Conservation (phyloP, 2,329 filamentous ascomycete genomes). For the Mariannaea elegans region DNA sequence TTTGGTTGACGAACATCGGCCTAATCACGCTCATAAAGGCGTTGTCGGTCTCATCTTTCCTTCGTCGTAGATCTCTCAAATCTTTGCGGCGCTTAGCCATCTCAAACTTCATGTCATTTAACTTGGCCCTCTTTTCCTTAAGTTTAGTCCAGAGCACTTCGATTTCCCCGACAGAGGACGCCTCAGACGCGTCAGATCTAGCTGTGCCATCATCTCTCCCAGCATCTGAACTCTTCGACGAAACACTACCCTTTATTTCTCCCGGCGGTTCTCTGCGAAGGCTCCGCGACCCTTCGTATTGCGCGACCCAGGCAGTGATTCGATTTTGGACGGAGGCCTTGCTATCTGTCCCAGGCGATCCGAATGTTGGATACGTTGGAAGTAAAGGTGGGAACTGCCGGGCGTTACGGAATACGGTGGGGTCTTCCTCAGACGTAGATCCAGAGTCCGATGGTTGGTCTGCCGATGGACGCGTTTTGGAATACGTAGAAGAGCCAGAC, state of each 20-base stretch:
- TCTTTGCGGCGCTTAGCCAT: constrained; percentile 46
- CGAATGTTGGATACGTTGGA: constrained; percentile 37
- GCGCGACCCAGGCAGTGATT: constrained; percentile 47
- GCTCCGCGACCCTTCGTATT: constrained; percentile 41
- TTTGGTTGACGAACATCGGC: constrained; percentile 46
- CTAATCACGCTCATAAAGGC: constrained; percentile 51
- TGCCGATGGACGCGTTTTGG: constrained; percentile 32
- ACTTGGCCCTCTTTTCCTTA: constrained; percentile 44
- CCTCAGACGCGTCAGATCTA: constrained; percentile 5
- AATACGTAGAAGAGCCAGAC: constrained; percentile 36
- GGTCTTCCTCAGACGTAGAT: constrained; percentile 41
- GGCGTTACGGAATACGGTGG: constrained; percentile 41
- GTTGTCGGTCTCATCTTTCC: constrained; percentile 50
- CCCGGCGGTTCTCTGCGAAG: constrained; percentile 29
- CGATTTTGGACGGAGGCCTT: constrained; percentile 43
- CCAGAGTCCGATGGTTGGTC: constrained; percentile 34
- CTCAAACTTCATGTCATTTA: constrained; percentile 41
- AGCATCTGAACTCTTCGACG: constrained; percentile 20
- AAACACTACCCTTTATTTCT: constrained; percentile 12
- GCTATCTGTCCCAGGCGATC: constrained; percentile 32
- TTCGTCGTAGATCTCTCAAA: constrained; percentile 43
- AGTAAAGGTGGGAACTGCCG: constrained; percentile 45
- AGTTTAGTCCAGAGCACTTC: constrained; percentile 48
- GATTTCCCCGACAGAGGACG: constrained; percentile 40
- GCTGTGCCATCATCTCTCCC: constrained; percentile 21